These are phyloP conservation scores for Zymoseptoria passerinii DNA, from an alignment of 2,329 filamentous ascomycete genomes.

Conservation along the genomic window DNA sequence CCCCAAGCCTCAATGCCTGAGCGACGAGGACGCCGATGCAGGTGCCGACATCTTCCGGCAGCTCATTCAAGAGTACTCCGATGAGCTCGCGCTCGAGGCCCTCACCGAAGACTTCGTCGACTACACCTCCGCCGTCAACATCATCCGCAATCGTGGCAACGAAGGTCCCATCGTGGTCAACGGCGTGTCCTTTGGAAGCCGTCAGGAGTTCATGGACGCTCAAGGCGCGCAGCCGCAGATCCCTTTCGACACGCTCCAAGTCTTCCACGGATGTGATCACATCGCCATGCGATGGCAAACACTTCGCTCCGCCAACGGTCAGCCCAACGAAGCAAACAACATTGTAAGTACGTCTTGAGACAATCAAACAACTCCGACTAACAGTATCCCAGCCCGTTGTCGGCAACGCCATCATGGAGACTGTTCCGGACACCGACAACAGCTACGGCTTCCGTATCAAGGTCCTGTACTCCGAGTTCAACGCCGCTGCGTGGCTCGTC, in stretches of 20 bases:
- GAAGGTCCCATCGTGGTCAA: constrained; percentile 20
- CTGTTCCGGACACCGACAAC: constrained; percentile 19
- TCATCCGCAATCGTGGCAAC: constrained; percentile 24
- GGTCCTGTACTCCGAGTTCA: constrained; percentile 25
- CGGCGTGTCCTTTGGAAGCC: constrained; percentile 19
- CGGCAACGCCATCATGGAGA: constrained; percentile 20
- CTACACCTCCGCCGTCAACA: constrained; percentile 26
- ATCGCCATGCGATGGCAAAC: constrained; percentile 23
- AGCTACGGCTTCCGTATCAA: constrained; percentile 23
- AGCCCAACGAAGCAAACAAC: constrained; percentile 20
- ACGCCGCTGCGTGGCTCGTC: constrained; percentile 26
- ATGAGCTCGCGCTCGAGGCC: constrained; percentile 21
- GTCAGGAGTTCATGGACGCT: constrained; percentile 23
- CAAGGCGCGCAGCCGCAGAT: constrained; percentile 25
- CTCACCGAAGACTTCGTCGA: constrained; percentile 26
- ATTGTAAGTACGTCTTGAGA: constrained; percentile 17
- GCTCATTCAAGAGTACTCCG: constrained; percentile 26
- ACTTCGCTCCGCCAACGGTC: constrained; percentile 18
- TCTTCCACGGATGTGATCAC: constrained; percentile 22
- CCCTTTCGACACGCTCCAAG: constrained; percentile 25
- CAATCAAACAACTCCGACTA: neutral
- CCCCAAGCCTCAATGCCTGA: constrained; percentile 14
- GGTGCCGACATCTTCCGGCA: constrained; percentile 24
- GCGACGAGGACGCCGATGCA: constrained; percentile 16
- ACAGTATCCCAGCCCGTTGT: constrained; percentile 16